Evolutionary conservation across 2,329 filamentous ascomycete genomes (phyloP).

Genomic region (Claviceps sorghi): DNA sequence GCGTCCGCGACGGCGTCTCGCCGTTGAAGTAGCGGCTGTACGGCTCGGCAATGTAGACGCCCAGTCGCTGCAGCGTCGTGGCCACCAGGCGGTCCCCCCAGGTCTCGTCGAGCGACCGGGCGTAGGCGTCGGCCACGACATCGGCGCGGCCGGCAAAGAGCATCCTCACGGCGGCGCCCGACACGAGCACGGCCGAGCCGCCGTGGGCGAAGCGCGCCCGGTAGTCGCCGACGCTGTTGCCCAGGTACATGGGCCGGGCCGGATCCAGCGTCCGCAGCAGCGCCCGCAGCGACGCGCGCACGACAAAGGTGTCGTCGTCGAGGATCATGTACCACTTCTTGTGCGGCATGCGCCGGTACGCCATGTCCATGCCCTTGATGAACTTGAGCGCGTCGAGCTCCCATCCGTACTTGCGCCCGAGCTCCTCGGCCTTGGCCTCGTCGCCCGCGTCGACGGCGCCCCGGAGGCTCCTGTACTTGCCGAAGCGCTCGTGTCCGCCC

Average conservation of each 20-base stretch:
- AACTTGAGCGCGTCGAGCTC: conserved; percentile 40
- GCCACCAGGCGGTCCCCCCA: conserved; percentile 42
- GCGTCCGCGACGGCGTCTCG: conserved; percentile 33
- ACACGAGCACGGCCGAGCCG: conserved; percentile 39
- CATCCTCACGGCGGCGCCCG: conserved; percentile 31
- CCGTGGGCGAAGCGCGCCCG: conserved; percentile 41
- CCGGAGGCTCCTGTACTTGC: conserved; percentile 26
- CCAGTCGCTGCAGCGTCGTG: conserved; percentile 36
- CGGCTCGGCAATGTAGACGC: conserved; percentile 39
- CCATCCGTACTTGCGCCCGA: conserved; percentile 29
- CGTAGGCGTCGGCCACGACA: conserved; percentile 28
- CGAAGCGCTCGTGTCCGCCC: conserved; percentile 19
- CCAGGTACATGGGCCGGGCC: conserved; percentile 33
- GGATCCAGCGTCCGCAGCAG: conserved; percentile 36
- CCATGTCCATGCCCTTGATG: conserved; percentile 38
- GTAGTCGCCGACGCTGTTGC: conserved; percentile 43
- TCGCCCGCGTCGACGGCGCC: conserved; percentile 24
- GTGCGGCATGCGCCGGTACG: conserved; percentile 32
- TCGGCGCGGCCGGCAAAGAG: conserved; percentile 28
- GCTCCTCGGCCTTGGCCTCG: conserved; percentile 20
- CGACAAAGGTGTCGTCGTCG: conserved; percentile 43
- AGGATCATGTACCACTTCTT: conserved; percentile 46
- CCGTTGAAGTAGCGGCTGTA: conserved; percentile 43
- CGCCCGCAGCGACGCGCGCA: conserved; percentile 31
- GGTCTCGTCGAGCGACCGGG: conserved; percentile 33